Evolutionary conservation across 2,329 filamentous ascomycete species (phyloP).

Genomic region (Fusarium dimerum): DNA sequence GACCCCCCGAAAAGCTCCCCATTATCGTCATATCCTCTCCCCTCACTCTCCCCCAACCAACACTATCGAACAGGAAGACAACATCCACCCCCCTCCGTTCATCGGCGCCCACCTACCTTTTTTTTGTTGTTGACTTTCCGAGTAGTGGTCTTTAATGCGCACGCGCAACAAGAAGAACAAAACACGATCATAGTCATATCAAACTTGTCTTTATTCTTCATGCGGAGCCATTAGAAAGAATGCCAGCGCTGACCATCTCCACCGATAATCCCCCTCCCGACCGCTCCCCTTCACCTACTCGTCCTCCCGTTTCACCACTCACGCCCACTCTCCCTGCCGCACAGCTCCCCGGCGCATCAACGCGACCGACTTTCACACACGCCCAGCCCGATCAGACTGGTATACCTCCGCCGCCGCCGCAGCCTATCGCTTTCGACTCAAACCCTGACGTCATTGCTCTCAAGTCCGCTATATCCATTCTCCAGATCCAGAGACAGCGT

Average conservation of each 20-base stretch:
- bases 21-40: constrained; percentile 4
- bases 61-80: not conserved
- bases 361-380: constrained; percentile 46
- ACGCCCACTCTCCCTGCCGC: constrained; percentile 50
- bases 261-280: constrained; percentile 29
- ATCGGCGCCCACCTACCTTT: constrained; percentile 2
- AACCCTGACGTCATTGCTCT: constrained; percentile 90
- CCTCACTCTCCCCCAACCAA: constrained; percentile 3
- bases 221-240: constrained; percentile 2
- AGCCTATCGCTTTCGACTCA: constrained; percentile 57
- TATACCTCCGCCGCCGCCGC: constrained; percentile 49
- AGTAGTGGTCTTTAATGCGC: not conserved
- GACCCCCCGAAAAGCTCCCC: not conserved
- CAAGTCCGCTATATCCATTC: constrained; percentile 78
- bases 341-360: constrained; percentile 27
- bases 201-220: no score
- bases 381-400: constrained; percentile 43
- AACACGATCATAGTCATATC: not conserved
- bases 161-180: not conserved
- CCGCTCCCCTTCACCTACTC: constrained; percentile 46
- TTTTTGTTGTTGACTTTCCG: no score
- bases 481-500: constrained; percentile 82
- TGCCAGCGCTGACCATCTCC: constrained; percentile 36
- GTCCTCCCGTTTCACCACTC: constrained; percentile 56
- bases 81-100: constrained; percentile 6